A percentile compares a stretch with the other conserved stretches of the same genome.
Conservation (phyloP, 257 asterid genomes). For the Nicotiana noctiflora region DNA sequence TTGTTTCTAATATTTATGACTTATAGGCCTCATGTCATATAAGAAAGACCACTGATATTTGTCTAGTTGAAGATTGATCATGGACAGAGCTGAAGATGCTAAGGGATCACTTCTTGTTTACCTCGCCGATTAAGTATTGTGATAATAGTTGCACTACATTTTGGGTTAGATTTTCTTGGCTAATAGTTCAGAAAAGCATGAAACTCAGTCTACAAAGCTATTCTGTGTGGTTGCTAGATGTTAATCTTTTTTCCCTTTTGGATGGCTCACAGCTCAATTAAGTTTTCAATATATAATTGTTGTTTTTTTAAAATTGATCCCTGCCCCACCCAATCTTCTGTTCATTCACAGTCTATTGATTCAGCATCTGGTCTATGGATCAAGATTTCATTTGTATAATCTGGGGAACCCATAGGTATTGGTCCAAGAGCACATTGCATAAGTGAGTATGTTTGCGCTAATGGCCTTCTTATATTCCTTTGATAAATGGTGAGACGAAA, state of each 20-base stretch:
- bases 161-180: background rate
- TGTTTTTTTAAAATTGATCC: background rate
- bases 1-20: background rate
- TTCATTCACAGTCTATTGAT: background rate
- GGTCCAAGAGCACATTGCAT: background rate
- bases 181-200: background rate
- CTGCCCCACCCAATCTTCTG: background rate
- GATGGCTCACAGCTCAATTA: background rate
- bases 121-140: background rate
- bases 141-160: background rate
- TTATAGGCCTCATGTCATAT: background rate
- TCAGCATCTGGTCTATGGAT: background rate
- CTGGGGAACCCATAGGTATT: background rate
- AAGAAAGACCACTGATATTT: background rate
- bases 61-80: background rate
- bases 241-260: background rate
- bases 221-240: background rate
- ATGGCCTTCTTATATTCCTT: background rate
- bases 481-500: background rate
- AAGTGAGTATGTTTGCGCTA: background rate
- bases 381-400: background rate
- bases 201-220: background rate
- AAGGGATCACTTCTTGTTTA: background rate
- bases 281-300: background rate
- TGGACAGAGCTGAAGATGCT: background rate